Evolutionary conservation across 352 stramenopile species (phyloP).

Genomic region (Blastocystis hominis): DNA sequence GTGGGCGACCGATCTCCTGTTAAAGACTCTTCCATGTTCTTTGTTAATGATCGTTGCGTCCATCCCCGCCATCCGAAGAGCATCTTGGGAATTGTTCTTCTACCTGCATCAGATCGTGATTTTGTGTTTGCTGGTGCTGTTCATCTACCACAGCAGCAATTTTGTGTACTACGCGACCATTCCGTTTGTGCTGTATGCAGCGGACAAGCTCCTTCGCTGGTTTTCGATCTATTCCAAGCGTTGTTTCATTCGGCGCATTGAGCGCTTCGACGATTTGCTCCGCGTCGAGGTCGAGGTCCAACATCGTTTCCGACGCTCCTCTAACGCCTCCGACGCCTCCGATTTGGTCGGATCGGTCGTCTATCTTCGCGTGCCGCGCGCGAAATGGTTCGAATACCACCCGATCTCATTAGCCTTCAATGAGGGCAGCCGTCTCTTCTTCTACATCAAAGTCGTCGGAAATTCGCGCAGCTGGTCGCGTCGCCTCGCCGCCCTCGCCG

Average conservation of each 20-base stretch:
- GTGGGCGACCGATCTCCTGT: not conserved
- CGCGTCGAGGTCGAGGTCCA: not conserved
- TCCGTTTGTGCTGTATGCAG: not conserved
- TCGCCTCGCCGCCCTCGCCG: not conserved
- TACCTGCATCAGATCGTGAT: slow-evolving; percentile 34
- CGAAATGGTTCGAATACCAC: slow-evolving; percentile 15
- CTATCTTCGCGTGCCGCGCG: slow-evolving; percentile 7
- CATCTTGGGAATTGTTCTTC: slow-evolving; percentile 20
- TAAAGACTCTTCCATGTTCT: not conserved
- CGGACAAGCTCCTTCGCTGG: slow-evolving; percentile 36
- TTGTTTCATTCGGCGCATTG: not conserved
- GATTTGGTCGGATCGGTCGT: slow-evolving; percentile 2
- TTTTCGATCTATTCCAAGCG: not conserved
- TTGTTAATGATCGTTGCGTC: not conserved
- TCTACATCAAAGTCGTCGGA: slow-evolving; percentile 49
- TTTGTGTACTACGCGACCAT: not conserved
- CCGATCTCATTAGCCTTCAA: slow-evolving; percentile 35
- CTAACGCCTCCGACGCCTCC: not conserved
- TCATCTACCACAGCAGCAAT: not conserved
- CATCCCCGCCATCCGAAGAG: not conserved
- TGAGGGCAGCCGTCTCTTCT: not conserved
- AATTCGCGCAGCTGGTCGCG: not conserved
- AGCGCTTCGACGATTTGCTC: slow-evolving; percentile 13
- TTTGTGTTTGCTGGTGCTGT: not conserved
- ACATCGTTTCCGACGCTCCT: not conserved